phyloP scores from a whole-genome alignment of 805 yeast species.

The Lachancea quebecensis region DNA sequence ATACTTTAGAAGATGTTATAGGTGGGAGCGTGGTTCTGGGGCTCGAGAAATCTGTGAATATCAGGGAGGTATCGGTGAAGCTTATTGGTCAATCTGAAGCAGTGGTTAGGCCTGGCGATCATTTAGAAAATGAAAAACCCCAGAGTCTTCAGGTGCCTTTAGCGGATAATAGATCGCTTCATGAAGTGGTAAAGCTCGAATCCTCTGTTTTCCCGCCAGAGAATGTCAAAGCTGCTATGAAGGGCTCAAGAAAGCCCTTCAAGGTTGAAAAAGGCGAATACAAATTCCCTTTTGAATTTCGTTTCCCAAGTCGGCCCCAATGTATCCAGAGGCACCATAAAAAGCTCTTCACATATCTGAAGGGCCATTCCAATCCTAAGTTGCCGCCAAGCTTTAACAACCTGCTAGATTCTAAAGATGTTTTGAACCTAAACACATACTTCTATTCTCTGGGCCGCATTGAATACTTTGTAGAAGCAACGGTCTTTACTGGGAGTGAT shows the following conservation, averaged over 20 bases:
- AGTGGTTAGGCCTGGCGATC: slow-evolving; percentile 20
- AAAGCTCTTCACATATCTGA: slow-evolving; percentile 18
- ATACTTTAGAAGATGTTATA: slow-evolving; percentile 25
- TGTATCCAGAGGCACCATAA: slow-evolving; percentile 22
- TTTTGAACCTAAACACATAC: slow-evolving; percentile 24
- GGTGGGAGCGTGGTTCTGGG: slow-evolving; percentile 23
- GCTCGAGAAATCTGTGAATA: slow-evolving; percentile 21
- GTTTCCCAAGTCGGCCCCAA: slow-evolving; percentile 21
- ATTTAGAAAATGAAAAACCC: slow-evolving; percentile 57
- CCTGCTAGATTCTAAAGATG: slow-evolving; percentile 20
- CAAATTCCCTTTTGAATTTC: slow-evolving; percentile 22
- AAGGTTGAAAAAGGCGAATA: slow-evolving; percentile 26
- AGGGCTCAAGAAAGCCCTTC: slow-evolving; percentile 23
- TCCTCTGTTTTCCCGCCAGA: slow-evolving; percentile 29
- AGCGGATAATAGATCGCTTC: slow-evolving; percentile 15
- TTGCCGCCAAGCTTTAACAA: slow-evolving; percentile 30
- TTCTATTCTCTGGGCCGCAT: slow-evolving; percentile 29
- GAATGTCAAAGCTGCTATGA: slow-evolving; percentile 29
- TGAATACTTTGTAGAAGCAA: slow-evolving; percentile 23
- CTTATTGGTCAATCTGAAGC: slow-evolving; percentile 32
- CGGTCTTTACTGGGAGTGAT: slow-evolving; percentile 22
- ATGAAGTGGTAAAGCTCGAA: slow-evolving; percentile 13
- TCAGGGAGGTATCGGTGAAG: slow-evolving; percentile 46
- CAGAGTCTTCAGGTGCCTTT: slow-evolving; percentile 56
- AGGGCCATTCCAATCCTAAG: slow-evolving; percentile 12